A percentile compares a stretch with the other conserved stretches of the same genome.
Conservation (phyloP, 1,139 yeast species). For the Williopsis jadinii region DNA sequence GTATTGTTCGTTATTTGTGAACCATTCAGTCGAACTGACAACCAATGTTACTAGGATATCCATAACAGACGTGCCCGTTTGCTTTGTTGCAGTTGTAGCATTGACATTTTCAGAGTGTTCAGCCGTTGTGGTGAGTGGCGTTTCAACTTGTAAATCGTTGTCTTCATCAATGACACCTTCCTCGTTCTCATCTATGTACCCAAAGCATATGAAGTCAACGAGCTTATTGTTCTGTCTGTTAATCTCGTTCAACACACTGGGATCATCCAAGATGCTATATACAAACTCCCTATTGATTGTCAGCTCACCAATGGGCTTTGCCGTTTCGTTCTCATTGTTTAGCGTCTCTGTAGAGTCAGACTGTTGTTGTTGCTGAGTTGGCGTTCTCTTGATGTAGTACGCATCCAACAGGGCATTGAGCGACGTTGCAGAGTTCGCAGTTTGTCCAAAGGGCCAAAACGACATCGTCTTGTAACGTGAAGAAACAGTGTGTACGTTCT, state of each 20-base stretch:
- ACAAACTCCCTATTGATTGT: slow-evolving; percentile 45
- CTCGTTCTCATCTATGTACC: slow-evolving; percentile 24
- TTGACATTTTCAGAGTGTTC: background rate
- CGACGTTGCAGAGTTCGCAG: slow-evolving; percentile 27
- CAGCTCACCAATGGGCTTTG: slow-evolving; percentile 30
- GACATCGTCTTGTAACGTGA: slow-evolving; percentile 26
- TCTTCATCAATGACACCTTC: slow-evolving; percentile 7
- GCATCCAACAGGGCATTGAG: slow-evolving; percentile 29
- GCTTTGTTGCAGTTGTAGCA: background rate
- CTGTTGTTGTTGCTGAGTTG: slow-evolving; percentile 3
- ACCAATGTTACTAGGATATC: slow-evolving; percentile 19
- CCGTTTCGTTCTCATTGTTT: background rate
- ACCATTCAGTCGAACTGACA: slow-evolving; percentile 21
- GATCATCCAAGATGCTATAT: slow-evolving; percentile 61
- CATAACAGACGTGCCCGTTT: slow-evolving; percentile 11
- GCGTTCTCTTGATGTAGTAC: slow-evolving; percentile 22
- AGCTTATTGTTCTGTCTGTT: slow-evolving; percentile 35
- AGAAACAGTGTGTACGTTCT: no score
- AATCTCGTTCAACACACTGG: slow-evolving; percentile 46
- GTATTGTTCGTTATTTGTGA: slow-evolving; percentile 15
- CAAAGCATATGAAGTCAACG: slow-evolving; percentile 43
- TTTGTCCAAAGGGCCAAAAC: slow-evolving; percentile 42
- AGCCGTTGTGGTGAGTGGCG: background rate
- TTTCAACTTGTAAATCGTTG: background rate
- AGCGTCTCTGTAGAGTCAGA: background rate